A percentile compares a stretch with the other conserved stretches of the same genome.
Evolutionary conservation across 1,139 yeast genomes (phyloP).

Genomic region (Pichia sp.): DNA sequence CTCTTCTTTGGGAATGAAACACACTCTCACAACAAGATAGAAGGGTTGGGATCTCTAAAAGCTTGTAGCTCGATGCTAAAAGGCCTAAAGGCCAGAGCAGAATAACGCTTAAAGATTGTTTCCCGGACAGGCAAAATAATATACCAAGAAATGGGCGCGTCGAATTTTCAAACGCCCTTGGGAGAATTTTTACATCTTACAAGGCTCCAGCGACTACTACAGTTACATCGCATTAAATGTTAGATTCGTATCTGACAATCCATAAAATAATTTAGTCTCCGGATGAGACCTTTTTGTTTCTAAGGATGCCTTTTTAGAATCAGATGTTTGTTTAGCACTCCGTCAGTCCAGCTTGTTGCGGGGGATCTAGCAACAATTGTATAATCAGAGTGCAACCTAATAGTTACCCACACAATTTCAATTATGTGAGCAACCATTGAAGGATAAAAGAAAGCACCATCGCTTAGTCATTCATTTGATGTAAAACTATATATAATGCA

Average conservation of each 20-base stretch:
- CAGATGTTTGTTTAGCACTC: slow-evolving; percentile 11
- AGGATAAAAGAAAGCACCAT: background rate
- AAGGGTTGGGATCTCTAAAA: too few relatives aligned
- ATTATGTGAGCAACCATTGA: background rate
- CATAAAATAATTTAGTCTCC: background rate
- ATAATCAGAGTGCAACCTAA: slow-evolving; percentile 5
- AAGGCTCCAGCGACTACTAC: background rate
- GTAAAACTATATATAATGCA: background rate
- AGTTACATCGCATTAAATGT: slow-evolving; percentile 8
- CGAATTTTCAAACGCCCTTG: too few relatives aligned
- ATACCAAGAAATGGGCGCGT: too few relatives aligned
- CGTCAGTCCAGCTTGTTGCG: slow-evolving; percentile 11
- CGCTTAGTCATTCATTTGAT: background rate
- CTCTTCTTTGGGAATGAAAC: background rate
- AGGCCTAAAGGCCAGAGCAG: too few relatives aligned
- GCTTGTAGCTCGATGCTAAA: too few relatives aligned
- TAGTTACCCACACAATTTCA: background rate
- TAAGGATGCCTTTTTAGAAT: slow-evolving; percentile 3
- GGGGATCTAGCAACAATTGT: slow-evolving; percentile 3
- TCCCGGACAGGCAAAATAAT: too few relatives aligned
- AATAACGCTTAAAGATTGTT: too few relatives aligned
- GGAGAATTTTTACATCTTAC: too few relatives aligned
- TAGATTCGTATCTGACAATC: slow-evolving; percentile 21
- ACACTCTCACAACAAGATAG: too few relatives aligned
- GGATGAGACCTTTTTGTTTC: background rate